Percentiles rank a stretch among this genome's conserved stretches.
Conservation (phyloP, 2,329 filamentous ascomycete species). For the Calonectria fujianensis region DNA sequence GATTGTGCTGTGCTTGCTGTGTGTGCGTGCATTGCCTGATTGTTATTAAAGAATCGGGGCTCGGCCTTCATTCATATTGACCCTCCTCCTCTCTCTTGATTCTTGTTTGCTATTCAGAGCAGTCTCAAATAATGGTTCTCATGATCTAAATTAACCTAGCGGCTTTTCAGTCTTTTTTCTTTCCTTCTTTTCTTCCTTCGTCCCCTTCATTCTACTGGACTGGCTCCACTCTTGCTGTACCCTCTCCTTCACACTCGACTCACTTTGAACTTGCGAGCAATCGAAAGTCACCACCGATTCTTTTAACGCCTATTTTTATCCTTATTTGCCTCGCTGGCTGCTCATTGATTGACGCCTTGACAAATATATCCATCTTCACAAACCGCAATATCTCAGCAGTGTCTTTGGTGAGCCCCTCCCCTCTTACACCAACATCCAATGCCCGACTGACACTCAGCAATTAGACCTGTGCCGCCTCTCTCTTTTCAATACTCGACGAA, state of each 20-base stretch:
- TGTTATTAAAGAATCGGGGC: slow-evolving; percentile 53
- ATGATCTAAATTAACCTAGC: slow-evolving; percentile 50
- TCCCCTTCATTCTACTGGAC: slow-evolving; percentile 43
- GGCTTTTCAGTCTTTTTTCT: slow-evolving; percentile 43
- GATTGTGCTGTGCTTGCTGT: slow-evolving; percentile 40
- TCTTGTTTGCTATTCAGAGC: slow-evolving; percentile 46
- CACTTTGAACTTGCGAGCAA: slow-evolving; percentile 32
- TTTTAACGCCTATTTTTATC: slow-evolving; percentile 4
- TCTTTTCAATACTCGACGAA: slow-evolving; percentile 31
- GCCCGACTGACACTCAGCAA: slow-evolving; percentile 1
- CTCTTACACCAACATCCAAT: not conserved
- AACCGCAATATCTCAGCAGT: slow-evolving; percentile 16
- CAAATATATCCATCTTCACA: not conserved
- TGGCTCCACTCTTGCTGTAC: slow-evolving; percentile 42
- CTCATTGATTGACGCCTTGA: slow-evolving; percentile 11
- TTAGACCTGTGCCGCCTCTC: slow-evolving; percentile 26
- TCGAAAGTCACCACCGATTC: slow-evolving; percentile 16
- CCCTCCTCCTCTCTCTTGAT: slow-evolving; percentile 45
- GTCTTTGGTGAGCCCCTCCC: slow-evolving; percentile 10
- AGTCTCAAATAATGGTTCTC: slow-evolving; percentile 54
- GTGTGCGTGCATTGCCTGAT: slow-evolving; percentile 31
- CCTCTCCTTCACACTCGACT: slow-evolving; percentile 40
- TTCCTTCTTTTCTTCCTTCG: slow-evolving; percentile 44
- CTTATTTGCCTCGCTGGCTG: not conserved
- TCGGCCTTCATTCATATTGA: slow-evolving; percentile 47